Evolutionary conservation across 75 land plant species (phyloP).

Genomic region (Cunninghamia lanceolata): DNA sequence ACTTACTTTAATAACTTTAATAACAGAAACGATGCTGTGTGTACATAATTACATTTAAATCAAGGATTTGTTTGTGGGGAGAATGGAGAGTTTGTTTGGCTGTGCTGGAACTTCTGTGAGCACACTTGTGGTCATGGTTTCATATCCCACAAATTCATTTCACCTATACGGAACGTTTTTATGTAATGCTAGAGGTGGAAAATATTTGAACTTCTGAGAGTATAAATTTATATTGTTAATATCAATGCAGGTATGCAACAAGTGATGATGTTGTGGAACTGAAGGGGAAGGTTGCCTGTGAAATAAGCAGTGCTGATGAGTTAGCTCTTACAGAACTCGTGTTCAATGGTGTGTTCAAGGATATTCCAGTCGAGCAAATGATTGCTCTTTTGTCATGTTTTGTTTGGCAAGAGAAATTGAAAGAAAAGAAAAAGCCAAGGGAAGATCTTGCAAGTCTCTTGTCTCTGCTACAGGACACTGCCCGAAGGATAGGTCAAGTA

Average conservation of each 20-base stretch:
- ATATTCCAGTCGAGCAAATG: constrained; percentile 73
- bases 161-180: background rate
- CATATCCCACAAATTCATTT: background rate
- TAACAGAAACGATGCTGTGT: background rate
- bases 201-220: background rate
- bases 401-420: constrained; percentile 97
- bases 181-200: background rate
- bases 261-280: constrained; percentile 93
- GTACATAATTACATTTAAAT: background rate
- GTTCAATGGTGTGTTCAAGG: constrained; percentile 86
- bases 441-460: constrained; percentile 80
- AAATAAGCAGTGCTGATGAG: constrained; percentile 94
- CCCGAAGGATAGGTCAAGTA: constrained; percentile 79
- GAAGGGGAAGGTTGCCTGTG: constrained; percentile 97
- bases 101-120: background rate
- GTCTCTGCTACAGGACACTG: constrained; percentile 84
- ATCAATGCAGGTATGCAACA: constrained; percentile 72
- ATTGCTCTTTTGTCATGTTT: constrained; percentile 98
- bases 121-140: background rate
- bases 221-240: background rate
- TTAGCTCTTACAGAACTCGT: constrained; percentile 86
- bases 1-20: background rate
- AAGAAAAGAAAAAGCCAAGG: constrained; percentile 61
- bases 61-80: background rate
- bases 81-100: background rate